Base-by-base conservation (phyloP, 2,329 filamentous ascomycete species). In the Neonectria hederae region DNA sequence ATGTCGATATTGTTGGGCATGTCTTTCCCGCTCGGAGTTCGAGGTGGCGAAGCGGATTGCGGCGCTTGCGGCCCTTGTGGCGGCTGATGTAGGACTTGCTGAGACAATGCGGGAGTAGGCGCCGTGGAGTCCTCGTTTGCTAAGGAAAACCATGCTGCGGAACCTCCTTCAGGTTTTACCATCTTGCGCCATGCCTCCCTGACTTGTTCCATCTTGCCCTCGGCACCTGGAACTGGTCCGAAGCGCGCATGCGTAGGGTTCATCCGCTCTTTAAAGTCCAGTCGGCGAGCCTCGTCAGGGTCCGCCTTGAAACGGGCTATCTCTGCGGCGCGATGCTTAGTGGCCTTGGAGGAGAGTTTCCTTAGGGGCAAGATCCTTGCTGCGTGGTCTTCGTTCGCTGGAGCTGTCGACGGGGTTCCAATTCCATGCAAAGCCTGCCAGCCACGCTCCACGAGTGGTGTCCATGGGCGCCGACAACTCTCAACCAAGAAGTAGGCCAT, bases 301-400 rank as follows among this genome's bases (percentile, higher is more conserved):
- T 88, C 78, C 1, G 76, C 76, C 22, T 79, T 80, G 21, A 89
- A 77, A 1, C 86, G 81, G 10, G 75, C 71, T 11, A 88, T 76
- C 71, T 89, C 86, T 0, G 79, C 76, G 8, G 83, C 81, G 5
- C 87, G 82, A 64, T 88, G 83, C 62, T 79, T 82, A 43, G 79
- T 81, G 0, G 86, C 85, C 65, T 84, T 84, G 56, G 82, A 69
- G 70, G 86, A 86, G 1, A 89, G 79, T 66, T 83, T 87, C 51
- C 83, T 82, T 52, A 89, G 76, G 0, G 86, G 86, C 46, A 86
- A 71, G 77, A 86, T 86, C 3, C 87, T 82, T 0, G 83, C 82
- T 10, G 81, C 77, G 43, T 85, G 81, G 62, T 81, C 80, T 2
- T 79, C 76, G 56, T 82, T 81, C 67, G 79, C 82, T 30, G 83